Conservation (phyloP, 2,329 filamentous ascomycete species). For the Aspergillus uvarum region DNA sequence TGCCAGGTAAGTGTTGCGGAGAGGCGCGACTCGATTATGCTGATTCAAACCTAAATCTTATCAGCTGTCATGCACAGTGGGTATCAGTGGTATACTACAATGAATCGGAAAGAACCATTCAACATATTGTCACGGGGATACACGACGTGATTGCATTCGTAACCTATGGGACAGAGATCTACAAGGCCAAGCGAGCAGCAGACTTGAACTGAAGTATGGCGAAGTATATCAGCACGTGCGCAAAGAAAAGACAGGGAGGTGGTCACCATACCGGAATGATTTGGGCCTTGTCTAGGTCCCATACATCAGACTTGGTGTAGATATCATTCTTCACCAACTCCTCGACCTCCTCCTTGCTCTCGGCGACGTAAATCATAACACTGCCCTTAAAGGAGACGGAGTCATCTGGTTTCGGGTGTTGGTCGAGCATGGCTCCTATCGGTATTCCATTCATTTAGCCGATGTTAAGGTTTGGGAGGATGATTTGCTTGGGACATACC, state of each 20-base stretch:
- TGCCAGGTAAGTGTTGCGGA: neutral
- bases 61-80: neutral
- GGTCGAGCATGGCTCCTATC: slow-evolving; percentile 65
- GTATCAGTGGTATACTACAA: neutral
- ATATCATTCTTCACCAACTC: slow-evolving; percentile 68
- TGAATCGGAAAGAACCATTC: too few species aligned
- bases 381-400: slow-evolving; percentile 69
- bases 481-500: slow-evolving; percentile 47
- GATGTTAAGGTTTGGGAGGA: neutral
- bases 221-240: slow-evolving; percentile 7
- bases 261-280: slow-evolving; percentile 38
- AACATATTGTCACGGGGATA: neutral
- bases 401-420: slow-evolving; percentile 63
- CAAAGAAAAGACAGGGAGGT: slow-evolving; percentile 3
- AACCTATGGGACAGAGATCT: neutral
- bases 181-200: slow-evolving; percentile 24
- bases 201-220: slow-evolving; percentile 30
- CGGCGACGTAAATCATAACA: slow-evolving; percentile 65
- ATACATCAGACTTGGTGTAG: slow-evolving; percentile 70
- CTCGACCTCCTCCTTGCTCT: slow-evolving; percentile 67
- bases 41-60: neutral
- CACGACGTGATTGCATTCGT: neutral
- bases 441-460: neutral
- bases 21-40: neutral
- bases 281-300: slow-evolving; percentile 69